Conservation (phyloP, 306 rosid genomes). For the Cicer cuneatum region DNA sequence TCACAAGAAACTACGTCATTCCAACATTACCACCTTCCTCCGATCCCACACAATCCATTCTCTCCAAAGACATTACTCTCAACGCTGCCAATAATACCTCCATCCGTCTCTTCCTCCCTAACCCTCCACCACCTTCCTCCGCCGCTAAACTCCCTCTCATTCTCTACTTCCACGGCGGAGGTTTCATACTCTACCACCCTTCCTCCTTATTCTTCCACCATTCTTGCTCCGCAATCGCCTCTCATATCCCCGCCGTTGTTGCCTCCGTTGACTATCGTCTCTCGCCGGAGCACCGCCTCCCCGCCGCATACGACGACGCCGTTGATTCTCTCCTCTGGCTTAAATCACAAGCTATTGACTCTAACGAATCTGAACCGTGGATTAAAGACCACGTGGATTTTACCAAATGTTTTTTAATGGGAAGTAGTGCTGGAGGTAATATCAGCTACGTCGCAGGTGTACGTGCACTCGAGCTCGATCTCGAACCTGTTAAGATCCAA, state of each 20-base stretch:
- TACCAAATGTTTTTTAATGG: conserved; percentile 57
- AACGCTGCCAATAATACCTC: conserved; percentile 57
- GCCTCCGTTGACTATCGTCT: conserved; percentile 79
- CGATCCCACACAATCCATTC: conserved; percentile 39
- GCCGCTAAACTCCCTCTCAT: conserved; percentile 42
- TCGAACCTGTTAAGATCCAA: conserved; percentile 50
- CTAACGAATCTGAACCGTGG: conserved; percentile 60
- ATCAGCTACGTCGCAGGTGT: conserved; percentile 67
- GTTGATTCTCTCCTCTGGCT: conserved; percentile 60
- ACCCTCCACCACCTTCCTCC: conserved; percentile 48
- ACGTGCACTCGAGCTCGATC: conserved; percentile 52
- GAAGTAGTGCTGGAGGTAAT: conserved; percentile 70
- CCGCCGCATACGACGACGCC: conserved; percentile 84
- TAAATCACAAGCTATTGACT: conserved; percentile 43
- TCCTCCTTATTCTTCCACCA: conserved; percentile 61
- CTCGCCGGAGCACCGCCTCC: conserved; percentile 86
- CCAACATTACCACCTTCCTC: conserved; percentile 47
- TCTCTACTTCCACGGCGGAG: conserved; percentile 83
- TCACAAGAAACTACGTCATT: conserved; percentile 47
- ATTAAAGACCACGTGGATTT: conserved; percentile 57
- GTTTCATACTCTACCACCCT: conserved; percentile 69
- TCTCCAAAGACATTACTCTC: conserved; percentile 65
- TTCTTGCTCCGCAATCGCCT: conserved; percentile 46
- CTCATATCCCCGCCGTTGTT: conserved; percentile 32
- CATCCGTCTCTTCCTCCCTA: conserved; percentile 69